These are phyloP conservation scores for Lactarius evosmus DNA, from an alignment of 768 basidiomycete species.

Conservation along the genomic window DNA sequence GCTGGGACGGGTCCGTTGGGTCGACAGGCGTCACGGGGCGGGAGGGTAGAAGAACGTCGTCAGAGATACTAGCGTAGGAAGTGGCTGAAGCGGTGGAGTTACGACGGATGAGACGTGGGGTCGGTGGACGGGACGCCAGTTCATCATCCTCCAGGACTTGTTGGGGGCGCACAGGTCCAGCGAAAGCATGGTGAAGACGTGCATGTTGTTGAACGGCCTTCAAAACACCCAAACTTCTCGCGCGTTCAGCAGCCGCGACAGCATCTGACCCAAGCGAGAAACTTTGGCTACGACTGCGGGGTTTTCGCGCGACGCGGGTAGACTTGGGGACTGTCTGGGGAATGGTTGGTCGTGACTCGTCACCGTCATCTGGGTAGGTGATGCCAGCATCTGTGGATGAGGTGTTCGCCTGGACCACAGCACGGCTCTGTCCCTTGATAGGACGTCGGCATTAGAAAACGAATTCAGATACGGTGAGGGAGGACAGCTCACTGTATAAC, in stretches of 20 bases:
- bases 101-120: slow-evolving; percentile 41
- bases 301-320: slow-evolving; percentile 31
- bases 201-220: slow-evolving; percentile 62
- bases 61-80: slow-evolving; percentile 28
- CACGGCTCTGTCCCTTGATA: slow-evolving; percentile 60
- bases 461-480: background rate
- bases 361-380: slow-evolving; percentile 53
- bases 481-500: slow-evolving; percentile 56
- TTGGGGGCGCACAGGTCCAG: slow-evolving; percentile 24
- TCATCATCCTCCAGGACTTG: slow-evolving; percentile 23
- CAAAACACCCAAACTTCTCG: slow-evolving; percentile 50
- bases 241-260: slow-evolving; percentile 40
- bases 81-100: slow-evolving; percentile 39
- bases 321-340: slow-evolving; percentile 31
- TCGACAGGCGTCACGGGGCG: slow-evolving; percentile 8
- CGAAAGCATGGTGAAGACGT: slow-evolving; percentile 57
- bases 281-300: slow-evolving; percentile 58
- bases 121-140: slow-evolving; percentile 27
- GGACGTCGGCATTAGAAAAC: background rate
- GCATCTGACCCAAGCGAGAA: slow-evolving; percentile 48
- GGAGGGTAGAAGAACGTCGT: slow-evolving; percentile 22
- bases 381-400: slow-evolving; percentile 50
- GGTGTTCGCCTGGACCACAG: slow-evolving; percentile 69
- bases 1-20: slow-evolving; percentile 31
- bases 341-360: slow-evolving; percentile 42